phyloP scores from a whole-genome alignment of 345 rosid genomes.

The Kernera saxatilis region DNA sequence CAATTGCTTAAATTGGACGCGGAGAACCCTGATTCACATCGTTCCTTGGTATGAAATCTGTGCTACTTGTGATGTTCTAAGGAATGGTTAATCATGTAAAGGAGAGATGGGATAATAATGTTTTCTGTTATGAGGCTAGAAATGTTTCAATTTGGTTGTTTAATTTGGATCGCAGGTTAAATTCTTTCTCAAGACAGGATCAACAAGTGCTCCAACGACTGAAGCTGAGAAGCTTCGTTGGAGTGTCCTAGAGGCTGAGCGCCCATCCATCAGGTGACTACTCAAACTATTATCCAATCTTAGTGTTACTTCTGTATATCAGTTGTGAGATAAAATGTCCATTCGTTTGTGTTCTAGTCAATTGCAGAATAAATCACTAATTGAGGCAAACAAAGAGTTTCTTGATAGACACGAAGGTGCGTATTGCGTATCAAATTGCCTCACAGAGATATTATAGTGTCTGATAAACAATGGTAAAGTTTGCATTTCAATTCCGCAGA shows the following conservation, averaged over 20 bases:
- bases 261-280: slow-evolving; percentile 70
- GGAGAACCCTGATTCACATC: slow-evolving; percentile 84
- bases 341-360: slow-evolving; percentile 44
- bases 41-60: slow-evolving; percentile 64
- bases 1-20: slow-evolving; percentile 77
- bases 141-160: background rate
- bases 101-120: background rate
- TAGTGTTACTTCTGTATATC: background rate
- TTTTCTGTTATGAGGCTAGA: background rate
- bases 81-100: background rate
- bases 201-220: slow-evolving; percentile 57
- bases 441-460: background rate
- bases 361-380: slow-evolving; percentile 68
- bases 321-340: slow-evolving; percentile 1
- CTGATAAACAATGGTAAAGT: background rate
- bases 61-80: slow-evolving; percentile 3
- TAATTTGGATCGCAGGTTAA: slow-evolving; percentile 49
- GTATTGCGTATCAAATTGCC: slow-evolving; percentile 15
- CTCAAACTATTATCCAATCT: background rate
- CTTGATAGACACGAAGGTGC: slow-evolving; percentile 73
- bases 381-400: slow-evolving; percentile 71
- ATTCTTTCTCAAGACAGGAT: slow-evolving; percentile 70
- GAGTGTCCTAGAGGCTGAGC: slow-evolving; percentile 90
- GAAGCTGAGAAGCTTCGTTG: slow-evolving; percentile 77
- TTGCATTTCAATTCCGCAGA: slow-evolving; percentile 36